Base-by-base conservation (phyloP, 2,329 filamentous ascomycete genomes). In the Neofusicoccum cordaticola region DNA sequence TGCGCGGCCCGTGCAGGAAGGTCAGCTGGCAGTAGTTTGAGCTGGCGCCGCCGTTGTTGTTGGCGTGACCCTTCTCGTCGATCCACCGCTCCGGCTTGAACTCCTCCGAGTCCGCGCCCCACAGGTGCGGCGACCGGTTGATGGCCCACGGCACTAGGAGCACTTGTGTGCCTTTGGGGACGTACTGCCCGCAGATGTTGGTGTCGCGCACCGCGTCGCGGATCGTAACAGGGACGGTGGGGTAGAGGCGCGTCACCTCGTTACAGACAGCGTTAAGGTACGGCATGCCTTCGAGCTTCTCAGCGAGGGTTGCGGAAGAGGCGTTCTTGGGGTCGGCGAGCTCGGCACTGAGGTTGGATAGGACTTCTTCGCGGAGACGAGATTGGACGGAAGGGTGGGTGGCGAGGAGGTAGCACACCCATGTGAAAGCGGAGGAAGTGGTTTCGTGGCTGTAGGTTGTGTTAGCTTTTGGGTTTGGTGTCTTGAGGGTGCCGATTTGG, bases 371-470 rank as follows among this genome's bases (percentile, higher is more conserved):
- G 22, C 91, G 88, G 3, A 96, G 84, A 2, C 83, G 83, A 22
- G 76, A 77, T 77, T 95, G 90, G 2, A 90, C 80, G 0, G 87
- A 82, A 0, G 86, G 88, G 69, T 92, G 77, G 19, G 83, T 82
- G 69, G 86, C 86, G n/a, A 95, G 84, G 48, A 89, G 79, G 72
- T 92, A 91, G 7, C 88, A 77, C 2, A 88, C 85, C 90, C 90
- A 94, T n/a, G 88, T 90, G 73, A 95, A 82, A 17, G 90, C 84
- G 0, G 88, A 85, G 0, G 91, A 87, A 0, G 90, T 93, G 0
- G 91, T 94, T 78, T 94, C 90, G 75, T 94, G 91, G 5, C 80
- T 76, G 35, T 12, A 4, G 12, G 4, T 7, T 48, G 34, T 6
- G 12, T 64, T 31, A 64, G 62, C 19, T 39, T 27, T 41, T n/a